A percentile compares a stretch with the other conserved stretches of the same genome.
phyloP scores from a whole-genome alignment of 805 yeast species.

The Wickerhamiella occidentalis region DNA sequence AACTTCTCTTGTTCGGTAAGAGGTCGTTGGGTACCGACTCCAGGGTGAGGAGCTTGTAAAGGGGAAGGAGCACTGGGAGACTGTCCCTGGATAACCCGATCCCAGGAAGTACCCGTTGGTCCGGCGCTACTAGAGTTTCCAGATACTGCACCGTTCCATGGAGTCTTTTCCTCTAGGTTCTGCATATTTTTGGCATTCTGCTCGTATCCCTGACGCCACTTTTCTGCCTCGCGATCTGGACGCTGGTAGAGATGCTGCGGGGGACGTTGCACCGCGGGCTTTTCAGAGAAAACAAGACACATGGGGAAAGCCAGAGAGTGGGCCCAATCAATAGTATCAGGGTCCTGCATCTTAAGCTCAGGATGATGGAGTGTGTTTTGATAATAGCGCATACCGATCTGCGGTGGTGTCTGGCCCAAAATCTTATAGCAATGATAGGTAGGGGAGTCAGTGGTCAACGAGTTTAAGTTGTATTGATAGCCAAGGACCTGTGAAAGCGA shows the following conservation, averaged over 20 bases:
- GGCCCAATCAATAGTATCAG: slow-evolving; percentile 20
- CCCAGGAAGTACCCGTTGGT: slow-evolving; percentile 3
- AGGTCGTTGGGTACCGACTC: background rate
- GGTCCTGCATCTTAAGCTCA: slow-evolving; percentile 18
- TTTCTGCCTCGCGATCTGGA: slow-evolving; percentile 8
- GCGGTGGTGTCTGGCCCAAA: slow-evolving; percentile 19
- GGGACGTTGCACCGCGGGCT: background rate
- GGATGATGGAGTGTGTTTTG: slow-evolving; percentile 17
- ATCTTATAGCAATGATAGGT: slow-evolving; percentile 14
- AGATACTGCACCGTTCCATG: background rate
- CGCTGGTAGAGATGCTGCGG: slow-evolving; percentile 6
- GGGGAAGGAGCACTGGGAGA: background rate
- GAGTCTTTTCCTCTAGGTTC: background rate
- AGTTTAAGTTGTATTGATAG: slow-evolving; percentile 3
- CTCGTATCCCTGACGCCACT: slow-evolving; percentile 7
- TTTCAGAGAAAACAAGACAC: slow-evolving; percentile 13
- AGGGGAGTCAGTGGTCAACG: slow-evolving; percentile 7
- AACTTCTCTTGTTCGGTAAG: slow-evolving; percentile 15
- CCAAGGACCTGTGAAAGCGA: slow-evolving; percentile 15
- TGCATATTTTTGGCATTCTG: slow-evolving; percentile 4
- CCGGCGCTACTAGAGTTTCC: background rate
- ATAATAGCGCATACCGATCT: slow-evolving; percentile 21
- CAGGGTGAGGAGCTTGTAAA: background rate
- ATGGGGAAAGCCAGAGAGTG: slow-evolving; percentile 20
- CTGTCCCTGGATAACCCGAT: background rate